Evolutionary conservation across 371 early-diverging fungal species (phyloP).

Genomic region (Mortierella sp.): DNA sequence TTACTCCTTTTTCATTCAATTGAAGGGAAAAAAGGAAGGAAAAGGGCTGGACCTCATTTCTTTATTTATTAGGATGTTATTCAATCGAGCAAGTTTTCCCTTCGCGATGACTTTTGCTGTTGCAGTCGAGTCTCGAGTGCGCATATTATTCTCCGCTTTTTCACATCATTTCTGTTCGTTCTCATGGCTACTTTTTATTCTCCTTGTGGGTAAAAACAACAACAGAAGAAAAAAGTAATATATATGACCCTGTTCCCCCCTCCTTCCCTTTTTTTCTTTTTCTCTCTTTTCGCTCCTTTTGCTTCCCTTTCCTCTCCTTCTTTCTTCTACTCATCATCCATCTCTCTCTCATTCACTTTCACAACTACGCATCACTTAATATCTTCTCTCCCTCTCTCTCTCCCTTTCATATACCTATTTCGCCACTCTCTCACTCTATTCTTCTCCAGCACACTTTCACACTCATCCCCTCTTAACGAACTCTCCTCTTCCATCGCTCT

Average conservation of each 20-base stretch:
- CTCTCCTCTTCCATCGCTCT: too few relatives aligned
- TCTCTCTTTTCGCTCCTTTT: background rate
- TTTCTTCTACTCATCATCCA: background rate
- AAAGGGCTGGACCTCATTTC: conserved; percentile 9
- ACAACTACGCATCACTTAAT: background rate
- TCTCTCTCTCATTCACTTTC: background rate
- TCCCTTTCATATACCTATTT: background rate
- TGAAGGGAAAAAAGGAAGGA: conserved; percentile 9
- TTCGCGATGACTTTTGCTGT: background rate
- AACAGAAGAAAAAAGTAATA: background rate
- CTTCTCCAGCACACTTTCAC: too few relatives aligned
- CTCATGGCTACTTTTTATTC: background rate
- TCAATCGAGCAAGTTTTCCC: conserved; percentile 2
- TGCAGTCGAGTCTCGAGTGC: conserved; percentile 7
- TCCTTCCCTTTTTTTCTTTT: background rate
- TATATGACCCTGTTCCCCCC: background rate
- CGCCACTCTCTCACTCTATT: background rate
- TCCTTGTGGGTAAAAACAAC: conserved; percentile 3
- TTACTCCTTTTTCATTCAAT: background rate
- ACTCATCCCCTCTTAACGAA: too few relatives aligned
- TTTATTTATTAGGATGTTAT: background rate
- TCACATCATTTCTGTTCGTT: background rate
- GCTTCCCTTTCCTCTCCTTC: background rate
- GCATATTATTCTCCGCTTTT: conserved; percentile 14
- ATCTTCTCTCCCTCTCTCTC: background rate